These are phyloP conservation scores for Penicillium vulpinum DNA, from an alignment of 2,329 filamentous ascomycete species.

Conservation along the genomic window DNA sequence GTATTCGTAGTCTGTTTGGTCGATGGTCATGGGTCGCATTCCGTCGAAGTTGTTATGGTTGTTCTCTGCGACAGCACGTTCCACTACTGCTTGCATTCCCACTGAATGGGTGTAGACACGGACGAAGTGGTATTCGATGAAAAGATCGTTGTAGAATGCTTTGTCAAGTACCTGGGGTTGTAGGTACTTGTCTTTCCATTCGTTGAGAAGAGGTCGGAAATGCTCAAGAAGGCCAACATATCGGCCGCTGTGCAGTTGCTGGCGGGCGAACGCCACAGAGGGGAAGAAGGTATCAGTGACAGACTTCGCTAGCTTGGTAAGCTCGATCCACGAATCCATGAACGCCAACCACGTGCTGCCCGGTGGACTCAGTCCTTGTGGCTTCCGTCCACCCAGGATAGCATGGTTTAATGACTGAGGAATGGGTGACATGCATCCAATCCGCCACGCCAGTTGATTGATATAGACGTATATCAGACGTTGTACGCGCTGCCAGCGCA, in stretches of 20 bases:
- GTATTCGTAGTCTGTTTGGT: conserved; percentile 55
- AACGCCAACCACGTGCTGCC: conserved; percentile 53
- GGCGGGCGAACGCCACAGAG: conserved; percentile 36
- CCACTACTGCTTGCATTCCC: conserved; percentile 59
- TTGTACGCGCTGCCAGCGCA: conserved; percentile 39
- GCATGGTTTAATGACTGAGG: conserved; percentile 45
- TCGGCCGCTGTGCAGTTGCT: conserved; percentile 47
- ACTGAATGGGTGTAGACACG: conserved; percentile 48
- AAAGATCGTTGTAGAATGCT: conserved; percentile 50
- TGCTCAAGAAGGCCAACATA: conserved; percentile 52
- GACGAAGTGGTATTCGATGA: conserved; percentile 55
- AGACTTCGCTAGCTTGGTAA: conserved; percentile 52
- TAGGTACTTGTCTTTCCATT: conserved; percentile 41
- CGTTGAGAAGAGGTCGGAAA: conserved; percentile 39
- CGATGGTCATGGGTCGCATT: conserved; percentile 47
- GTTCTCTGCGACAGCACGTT: conserved; percentile 48
- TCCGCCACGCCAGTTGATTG: conserved; percentile 53
- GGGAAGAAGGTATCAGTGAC: conserved; percentile 57
- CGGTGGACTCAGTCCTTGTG: conserved; percentile 39
- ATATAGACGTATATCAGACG: conserved; percentile 50
- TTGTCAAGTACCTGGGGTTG: conserved; percentile 33
- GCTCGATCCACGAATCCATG: conserved; percentile 54
- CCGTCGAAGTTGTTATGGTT: conserved; percentile 34
- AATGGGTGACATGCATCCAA: conserved; percentile 55
- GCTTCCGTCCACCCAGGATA: conserved; percentile 32